These are phyloP conservation scores for Skeletonema menzelii DNA, from an alignment of 108 stramenopile species.

Conservation along the genomic window DNA sequence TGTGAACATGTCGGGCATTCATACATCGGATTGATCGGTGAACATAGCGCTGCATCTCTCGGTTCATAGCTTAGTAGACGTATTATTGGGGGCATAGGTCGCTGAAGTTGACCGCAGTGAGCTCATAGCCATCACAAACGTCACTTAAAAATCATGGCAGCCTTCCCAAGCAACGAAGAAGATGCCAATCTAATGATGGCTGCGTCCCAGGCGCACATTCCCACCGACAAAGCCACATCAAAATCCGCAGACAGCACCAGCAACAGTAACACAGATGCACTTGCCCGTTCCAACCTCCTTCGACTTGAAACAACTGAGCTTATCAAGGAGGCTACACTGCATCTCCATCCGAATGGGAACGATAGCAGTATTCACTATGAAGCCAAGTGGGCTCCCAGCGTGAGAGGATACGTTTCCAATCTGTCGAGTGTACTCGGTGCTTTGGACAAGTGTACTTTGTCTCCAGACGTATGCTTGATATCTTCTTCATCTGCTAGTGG, in stretches of 20 bases:
- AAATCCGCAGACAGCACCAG: background rate
- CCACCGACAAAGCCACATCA: background rate
- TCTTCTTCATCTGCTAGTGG: background rate
- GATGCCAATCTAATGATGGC: conserved; percentile 2
- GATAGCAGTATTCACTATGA: conserved; percentile 29
- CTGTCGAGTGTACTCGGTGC: conserved; percentile 20
- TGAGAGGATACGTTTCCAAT: conserved; percentile 49
- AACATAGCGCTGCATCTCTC: too few relatives aligned
- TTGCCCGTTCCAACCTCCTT: conserved; percentile 72
- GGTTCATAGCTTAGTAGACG: background rate
- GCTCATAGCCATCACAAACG: too few relatives aligned
- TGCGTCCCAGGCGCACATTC: background rate
- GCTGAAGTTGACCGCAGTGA: background rate
- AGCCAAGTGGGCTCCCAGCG: conserved; percentile 55
- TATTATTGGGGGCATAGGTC: background rate
- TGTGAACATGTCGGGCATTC: too few relatives aligned
- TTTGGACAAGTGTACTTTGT: conserved; percentile 3
- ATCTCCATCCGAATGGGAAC: conserved; percentile 20
- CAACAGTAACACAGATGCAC: conserved; percentile 36
- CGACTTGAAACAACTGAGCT: conserved; percentile 69
- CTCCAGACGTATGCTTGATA: conserved; percentile 12
- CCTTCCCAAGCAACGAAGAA: background rate
- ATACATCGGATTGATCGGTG: too few relatives aligned
- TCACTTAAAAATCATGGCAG: background rate
- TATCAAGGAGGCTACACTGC: conserved; percentile 58